Base-by-base conservation (phyloP, 169 alveolate genomes). In the Eimeria tenella region DNA sequence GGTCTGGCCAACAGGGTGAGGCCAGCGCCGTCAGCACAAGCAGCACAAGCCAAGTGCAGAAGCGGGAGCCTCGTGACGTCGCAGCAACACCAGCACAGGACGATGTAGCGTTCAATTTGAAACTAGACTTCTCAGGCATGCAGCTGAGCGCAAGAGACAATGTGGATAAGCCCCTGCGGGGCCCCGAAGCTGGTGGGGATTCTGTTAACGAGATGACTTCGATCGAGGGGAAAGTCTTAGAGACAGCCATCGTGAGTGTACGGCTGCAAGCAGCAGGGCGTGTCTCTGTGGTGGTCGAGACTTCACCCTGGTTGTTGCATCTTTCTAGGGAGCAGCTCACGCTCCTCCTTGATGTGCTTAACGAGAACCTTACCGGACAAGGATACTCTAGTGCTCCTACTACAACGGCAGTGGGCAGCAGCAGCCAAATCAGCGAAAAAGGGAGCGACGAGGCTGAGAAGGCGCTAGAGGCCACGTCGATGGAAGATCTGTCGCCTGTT, bases 271-370 rank as follows among this genome's bases (percentile, higher is more conserved):
- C 74, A 9, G n/a, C 89, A 25, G 23, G 56, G 17, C 73, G 74
- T 21, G n/a, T 81, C 19, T 52, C 89, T 42, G 83, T 90, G 19
- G 90, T 65, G 21, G 75, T 82, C 62, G 63, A 55, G 21, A 90
- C 94, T 0, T 55, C 94, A 8, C 90, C 94, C 10, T 90, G 94
- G 94, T 55, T 60, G 53, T 23, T 92, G 71, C 87, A 70, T 23
- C 93, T 94, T n/a, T 52, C 94, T 11, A 90, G 96, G 84, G 68
- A 53, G 63, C 94, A 86, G 55, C 94, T 94, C 10, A 87, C 96
- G 10, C 77, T 87, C 53, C 55, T 87, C n/a, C 79, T 94, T 13
- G 96, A 94, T 56, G 86, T 94, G 17, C 52, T 94, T 21, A 94
- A 94, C 65, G 96, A 94, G 70, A 94, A 94, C 87, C 68, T 94